phyloP scores from a whole-genome alignment of 2,329 filamentous ascomycete species.

The Fusarium tricinctum region DNA sequence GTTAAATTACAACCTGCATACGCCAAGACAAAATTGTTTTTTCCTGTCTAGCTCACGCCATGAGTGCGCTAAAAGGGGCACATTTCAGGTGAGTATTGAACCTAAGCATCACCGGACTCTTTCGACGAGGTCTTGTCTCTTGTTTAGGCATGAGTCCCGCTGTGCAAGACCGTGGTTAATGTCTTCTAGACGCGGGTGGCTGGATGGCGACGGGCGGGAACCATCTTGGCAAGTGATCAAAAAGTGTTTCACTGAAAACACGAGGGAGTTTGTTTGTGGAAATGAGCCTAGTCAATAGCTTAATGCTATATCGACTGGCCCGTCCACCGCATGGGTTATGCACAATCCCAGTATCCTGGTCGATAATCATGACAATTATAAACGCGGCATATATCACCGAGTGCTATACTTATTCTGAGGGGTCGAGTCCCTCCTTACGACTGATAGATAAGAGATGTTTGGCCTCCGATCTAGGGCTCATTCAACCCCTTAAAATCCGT shows the following conservation, averaged over 20 bases:
- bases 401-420: not conserved
- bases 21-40: slow-evolving; percentile 38
- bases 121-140: slow-evolving; percentile 9
- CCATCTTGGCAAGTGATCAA: not conserved
- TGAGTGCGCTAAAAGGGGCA: slow-evolving; percentile 38
- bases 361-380: slow-evolving; percentile 18
- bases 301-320: slow-evolving; percentile 10
- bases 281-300: slow-evolving; percentile 9
- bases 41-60: slow-evolving; percentile 45
- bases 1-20: slow-evolving; percentile 31
- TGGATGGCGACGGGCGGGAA: slow-evolving; percentile 1
- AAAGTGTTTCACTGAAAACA: not conserved
- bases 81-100: slow-evolving; percentile 22
- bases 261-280: slow-evolving; percentile 4
- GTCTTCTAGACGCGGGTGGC: slow-evolving; percentile 12
- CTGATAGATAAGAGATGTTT: not conserved
- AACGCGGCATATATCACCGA: not conserved
- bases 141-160: slow-evolving; percentile 33
- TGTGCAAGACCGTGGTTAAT: not conserved
- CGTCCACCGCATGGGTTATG: slow-evolving; percentile 4
- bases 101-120: slow-evolving; percentile 11
- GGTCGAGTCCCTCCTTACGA: not conserved
- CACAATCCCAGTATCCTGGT: slow-evolving; percentile 15
- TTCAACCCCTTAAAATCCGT: not conserved
- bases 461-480: slow-evolving; percentile 1